Evolutionary conservation across 345 rosid species (phyloP).

Genomic region (Ceriops tagal): DNA sequence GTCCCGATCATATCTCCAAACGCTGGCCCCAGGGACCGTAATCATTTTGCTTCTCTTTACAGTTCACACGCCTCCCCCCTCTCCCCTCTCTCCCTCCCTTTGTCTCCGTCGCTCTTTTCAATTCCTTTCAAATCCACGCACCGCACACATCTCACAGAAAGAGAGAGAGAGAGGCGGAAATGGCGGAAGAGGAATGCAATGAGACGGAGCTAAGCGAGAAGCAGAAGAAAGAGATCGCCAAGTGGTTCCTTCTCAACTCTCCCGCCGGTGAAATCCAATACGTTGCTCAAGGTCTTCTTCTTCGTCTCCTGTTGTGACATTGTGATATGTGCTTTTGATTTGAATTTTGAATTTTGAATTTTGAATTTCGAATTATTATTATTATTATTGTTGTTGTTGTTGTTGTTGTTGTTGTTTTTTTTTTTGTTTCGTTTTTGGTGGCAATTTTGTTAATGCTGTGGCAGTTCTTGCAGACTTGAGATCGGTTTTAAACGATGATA

Average conservation of each 20-base stretch:
- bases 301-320: neutral
- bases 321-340: conserved; percentile 5
- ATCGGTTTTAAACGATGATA: conserved; percentile 62
- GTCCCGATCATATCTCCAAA: conserved; percentile 15
- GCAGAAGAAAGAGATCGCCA: conserved; percentile 94
- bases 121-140: conserved; percentile 5
- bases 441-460: neutral
- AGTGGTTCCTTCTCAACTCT: conserved; percentile 96
- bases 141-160: no score
- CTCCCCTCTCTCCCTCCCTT: neutral
- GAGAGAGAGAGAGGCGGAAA: neutral
- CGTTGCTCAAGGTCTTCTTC: conserved; percentile 70
- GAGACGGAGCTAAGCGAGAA: conserved; percentile 55
- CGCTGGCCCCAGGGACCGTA: conserved; percentile 14
- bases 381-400: neutral
- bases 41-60: conserved; percentile 18
- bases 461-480: conserved; percentile 54
- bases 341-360: neutral
- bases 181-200: conserved; percentile 56
- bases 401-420: no score
- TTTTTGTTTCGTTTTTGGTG: neutral
- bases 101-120: conserved; percentile 4
- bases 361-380: neutral
- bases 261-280: conserved; percentile 97
- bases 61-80: conserved; percentile 17